These are phyloP conservation scores for Cutaneotrichosporon daszewskae DNA, from an alignment of 1,284 basidiomycete species.

Conservation along the genomic window DNA sequence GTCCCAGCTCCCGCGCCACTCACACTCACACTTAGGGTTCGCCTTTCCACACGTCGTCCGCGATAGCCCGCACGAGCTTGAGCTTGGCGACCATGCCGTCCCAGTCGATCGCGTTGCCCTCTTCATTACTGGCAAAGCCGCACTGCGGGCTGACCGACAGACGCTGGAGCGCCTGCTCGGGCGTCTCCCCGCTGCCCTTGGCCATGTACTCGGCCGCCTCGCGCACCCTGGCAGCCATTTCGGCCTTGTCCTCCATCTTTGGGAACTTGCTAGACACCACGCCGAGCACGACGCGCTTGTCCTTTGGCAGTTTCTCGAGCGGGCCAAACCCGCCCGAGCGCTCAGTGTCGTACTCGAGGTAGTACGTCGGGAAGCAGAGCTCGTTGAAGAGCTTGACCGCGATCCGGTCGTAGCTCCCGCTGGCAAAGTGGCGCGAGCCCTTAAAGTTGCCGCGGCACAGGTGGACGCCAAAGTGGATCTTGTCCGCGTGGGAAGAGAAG, in stretches of 20 bases:
- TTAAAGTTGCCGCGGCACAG: conserved; percentile 72
- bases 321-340: conserved; percentile 67
- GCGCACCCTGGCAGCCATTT: conserved; percentile 58
- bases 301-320: conserved; percentile 58
- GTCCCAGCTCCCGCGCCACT: no score
- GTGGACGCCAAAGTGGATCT: conserved; percentile 66
- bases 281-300: conserved; percentile 65
- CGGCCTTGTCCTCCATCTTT: conserved; percentile 58
- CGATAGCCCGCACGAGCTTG: conserved; percentile 28
- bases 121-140: conserved; percentile 27
- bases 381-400: conserved; percentile 63
- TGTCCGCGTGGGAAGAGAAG: conserved; percentile 56
- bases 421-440: conserved; percentile 62
- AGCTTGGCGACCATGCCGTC: conserved; percentile 39
- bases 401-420: conserved; percentile 69
- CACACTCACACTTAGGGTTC: no score
- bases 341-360: conserved; percentile 69
- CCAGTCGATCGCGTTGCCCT: conserved; percentile 33
- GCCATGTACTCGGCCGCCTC: conserved; percentile 57
- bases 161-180: conserved; percentile 25
- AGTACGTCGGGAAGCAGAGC: conserved; percentile 69
- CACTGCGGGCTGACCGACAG: conserved; percentile 37
- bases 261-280: conserved; percentile 67
- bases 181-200: conserved; percentile 14
- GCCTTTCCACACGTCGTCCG: conserved; percentile 33